A percentile compares a stretch with the other conserved stretches of the same genome.
Evolutionary conservation across 2,329 filamentous ascomycete genomes (phyloP).

Genomic region (Ramularia endophylla): DNA sequence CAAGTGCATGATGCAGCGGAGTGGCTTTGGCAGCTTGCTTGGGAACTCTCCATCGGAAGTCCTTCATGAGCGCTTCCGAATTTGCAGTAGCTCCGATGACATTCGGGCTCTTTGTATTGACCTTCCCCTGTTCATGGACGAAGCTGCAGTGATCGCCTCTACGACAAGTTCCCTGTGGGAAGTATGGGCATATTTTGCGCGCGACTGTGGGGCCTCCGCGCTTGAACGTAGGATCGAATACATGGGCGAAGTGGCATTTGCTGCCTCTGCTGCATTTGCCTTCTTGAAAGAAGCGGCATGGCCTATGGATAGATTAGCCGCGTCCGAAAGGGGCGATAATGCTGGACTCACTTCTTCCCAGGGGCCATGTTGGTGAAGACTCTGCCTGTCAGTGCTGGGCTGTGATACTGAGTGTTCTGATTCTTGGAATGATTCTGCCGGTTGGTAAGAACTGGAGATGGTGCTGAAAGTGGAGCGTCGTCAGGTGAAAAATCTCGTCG

Average conservation of each 20-base stretch:
- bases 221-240: not conserved
- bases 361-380: no score
- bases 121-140: not conserved
- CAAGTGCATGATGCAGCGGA: not conserved
- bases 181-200: not conserved
- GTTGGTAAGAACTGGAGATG: no score
- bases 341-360: no score
- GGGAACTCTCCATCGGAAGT: not conserved
- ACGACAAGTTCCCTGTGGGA: not conserved
- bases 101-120: not conserved
- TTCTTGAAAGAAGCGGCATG: not conserved
- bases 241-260: not conserved
- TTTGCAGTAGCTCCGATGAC: no score
- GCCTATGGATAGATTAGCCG: not conserved
- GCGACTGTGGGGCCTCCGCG: no score
- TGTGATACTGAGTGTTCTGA: no score
- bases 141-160: not conserved
- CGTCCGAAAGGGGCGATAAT: no score
- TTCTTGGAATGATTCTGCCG: no score
- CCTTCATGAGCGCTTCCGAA: not conserved
- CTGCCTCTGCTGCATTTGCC: not conserved
- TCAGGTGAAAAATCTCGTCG: no score
- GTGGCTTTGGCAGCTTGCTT: not conserved
- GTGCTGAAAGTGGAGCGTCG: no score
- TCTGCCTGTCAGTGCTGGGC: no score